Conservation (phyloP, 1,284 basidiomycete genomes). For the Malassezia yamatoensis region DNA sequence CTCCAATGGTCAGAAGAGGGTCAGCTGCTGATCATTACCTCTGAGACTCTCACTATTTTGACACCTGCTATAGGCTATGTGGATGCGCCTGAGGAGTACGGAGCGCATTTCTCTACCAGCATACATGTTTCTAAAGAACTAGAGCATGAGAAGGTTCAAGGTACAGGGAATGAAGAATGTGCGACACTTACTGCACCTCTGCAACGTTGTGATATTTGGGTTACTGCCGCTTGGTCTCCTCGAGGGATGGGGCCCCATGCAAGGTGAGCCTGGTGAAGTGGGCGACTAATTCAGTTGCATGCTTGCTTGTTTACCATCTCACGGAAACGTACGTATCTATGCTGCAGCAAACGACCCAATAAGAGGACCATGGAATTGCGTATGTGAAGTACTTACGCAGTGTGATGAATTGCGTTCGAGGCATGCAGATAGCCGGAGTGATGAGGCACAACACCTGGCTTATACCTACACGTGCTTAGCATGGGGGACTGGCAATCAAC, state of each 20-base stretch:
- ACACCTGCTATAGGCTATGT: slow-evolving; percentile 10
- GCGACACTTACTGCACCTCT: slow-evolving; percentile 4
- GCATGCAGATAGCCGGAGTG: background rate
- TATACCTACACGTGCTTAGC: background rate
- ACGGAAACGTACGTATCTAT: slow-evolving; percentile 1
- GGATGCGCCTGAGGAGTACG: background rate
- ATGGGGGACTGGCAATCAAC: background rate
- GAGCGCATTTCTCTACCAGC: background rate
- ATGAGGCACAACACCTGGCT: background rate
- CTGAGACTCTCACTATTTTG: slow-evolving; percentile 11
- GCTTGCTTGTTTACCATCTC: slow-evolving; percentile 8
- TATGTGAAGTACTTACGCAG: background rate
- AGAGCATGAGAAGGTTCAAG: background rate
- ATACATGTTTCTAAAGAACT: background rate
- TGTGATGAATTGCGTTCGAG: background rate
- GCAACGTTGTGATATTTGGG: slow-evolving; percentile 7
- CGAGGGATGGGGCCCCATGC: slow-evolving; percentile 3
- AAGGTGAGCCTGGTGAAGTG: background rate
- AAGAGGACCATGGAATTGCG: slow-evolving; percentile 1
- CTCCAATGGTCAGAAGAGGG: slow-evolving; percentile 16
- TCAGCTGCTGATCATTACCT: background rate
- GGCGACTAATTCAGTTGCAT: slow-evolving; percentile 1
- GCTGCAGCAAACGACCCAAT: background rate
- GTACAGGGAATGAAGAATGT: slow-evolving; percentile 4
- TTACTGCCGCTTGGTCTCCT: slow-evolving; percentile 14